Evolutionary conservation across 305 asterid species (phyloP).

Genomic region (Solanum chacoense): DNA sequence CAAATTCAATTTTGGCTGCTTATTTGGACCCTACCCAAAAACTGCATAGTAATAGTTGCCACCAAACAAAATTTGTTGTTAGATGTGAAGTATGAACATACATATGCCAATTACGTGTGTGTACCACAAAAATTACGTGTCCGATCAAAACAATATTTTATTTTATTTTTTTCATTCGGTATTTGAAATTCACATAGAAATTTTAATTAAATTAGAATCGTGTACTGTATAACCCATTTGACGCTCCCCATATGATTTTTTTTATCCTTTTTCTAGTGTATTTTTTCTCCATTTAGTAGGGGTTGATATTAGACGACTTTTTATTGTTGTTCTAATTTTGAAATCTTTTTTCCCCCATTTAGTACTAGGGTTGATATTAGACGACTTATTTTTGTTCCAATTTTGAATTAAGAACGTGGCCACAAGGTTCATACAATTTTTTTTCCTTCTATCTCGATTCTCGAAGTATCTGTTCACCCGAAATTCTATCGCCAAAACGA

Average conservation of each 20-base stretch:
- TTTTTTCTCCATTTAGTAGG: not conserved
- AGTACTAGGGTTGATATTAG: not conserved
- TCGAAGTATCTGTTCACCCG: not conserved
- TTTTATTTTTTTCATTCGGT: rapidly evolving
- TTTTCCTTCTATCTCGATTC: not conserved
- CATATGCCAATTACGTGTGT: not conserved
- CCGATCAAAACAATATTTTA: not conserved
- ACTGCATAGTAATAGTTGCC: not conserved
- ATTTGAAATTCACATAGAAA: rapidly evolving
- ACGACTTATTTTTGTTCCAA: not conserved
- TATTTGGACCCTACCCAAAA: not conserved
- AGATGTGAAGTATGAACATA: not conserved
- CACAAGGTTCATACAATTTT: not conserved
- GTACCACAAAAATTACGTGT: not conserved
- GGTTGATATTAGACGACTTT: not conserved
- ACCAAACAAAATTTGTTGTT: not conserved
- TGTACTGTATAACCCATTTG: too few species aligned
- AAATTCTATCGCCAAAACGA: not conserved
- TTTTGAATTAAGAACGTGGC: not conserved
- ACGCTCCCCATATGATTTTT: not conserved
- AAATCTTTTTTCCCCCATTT: not conserved
- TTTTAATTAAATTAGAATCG: rapidly evolving
- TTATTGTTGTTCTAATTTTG: too few species aligned
- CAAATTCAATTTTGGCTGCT: not conserved
- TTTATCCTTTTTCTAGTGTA: not conserved